Evolutionary conservation across 2,329 filamentous ascomycete species (phyloP).

Genomic region (Eutypella sp.): DNA sequence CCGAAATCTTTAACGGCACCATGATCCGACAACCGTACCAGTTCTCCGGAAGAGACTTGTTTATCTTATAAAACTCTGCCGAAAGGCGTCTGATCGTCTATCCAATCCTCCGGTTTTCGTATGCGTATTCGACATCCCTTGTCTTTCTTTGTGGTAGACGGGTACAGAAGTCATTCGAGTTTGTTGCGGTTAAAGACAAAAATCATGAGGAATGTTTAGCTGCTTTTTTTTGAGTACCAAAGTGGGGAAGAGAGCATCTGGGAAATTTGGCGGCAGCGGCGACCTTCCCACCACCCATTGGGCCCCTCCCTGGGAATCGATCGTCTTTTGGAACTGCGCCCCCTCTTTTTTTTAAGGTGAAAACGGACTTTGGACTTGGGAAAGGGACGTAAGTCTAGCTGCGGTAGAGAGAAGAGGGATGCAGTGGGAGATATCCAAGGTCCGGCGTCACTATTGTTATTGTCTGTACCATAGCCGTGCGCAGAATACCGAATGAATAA

Average conservation of each 20-base stretch:
- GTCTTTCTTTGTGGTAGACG: neutral
- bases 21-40: neutral
- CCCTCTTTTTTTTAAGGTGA: neutral
- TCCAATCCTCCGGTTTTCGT: neutral
- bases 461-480: slow-evolving; percentile 1
- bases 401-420: neutral
- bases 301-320: neutral
- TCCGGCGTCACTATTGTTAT: neutral
- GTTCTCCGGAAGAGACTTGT: slow-evolving; percentile 1
- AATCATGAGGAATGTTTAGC: neutral
- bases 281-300: neutral
- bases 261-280: neutral
- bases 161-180: neutral
- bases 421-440: neutral
- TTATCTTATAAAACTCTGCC: neutral
- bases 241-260: neutral
- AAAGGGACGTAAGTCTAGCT: neutral
- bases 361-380: neutral
- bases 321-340: neutral
- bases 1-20: neutral
- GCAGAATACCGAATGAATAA: neutral
- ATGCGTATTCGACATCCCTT: neutral
- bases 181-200: slow-evolving; percentile 1
- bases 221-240: neutral
- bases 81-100: neutral